Percentiles rank a stretch among this genome's conserved stretches.
phyloP scores from a whole-genome alignment of 768 basidiomycete species.

The Leucocoprinus leucothites region DNA sequence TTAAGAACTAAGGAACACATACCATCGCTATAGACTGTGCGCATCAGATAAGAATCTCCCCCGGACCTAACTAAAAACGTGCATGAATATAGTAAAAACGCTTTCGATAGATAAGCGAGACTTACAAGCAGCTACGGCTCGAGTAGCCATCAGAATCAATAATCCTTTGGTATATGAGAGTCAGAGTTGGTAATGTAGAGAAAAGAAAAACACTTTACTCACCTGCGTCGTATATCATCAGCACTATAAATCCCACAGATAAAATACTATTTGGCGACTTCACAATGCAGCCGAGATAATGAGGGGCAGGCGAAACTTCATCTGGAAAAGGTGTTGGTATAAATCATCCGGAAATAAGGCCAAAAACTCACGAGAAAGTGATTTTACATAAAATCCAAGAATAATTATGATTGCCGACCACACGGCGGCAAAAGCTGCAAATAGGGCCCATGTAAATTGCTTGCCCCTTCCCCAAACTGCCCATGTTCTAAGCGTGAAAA shows the following conservation, averaged over 20 bases:
- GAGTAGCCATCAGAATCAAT: not conserved
- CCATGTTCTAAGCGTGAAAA: not conserved
- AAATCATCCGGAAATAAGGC: not conserved
- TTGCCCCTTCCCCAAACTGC: not conserved
- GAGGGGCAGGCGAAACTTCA: not conserved
- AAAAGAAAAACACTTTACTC: not conserved
- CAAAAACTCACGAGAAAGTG: not conserved
- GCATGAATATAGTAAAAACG: too few species aligned
- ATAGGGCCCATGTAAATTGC: not conserved
- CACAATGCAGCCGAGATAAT: not conserved
- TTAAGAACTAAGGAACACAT: not conserved
- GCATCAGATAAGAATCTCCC: not conserved
- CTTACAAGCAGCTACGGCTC: not conserved
- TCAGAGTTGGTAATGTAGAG: not conserved
- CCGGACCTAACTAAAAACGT: not conserved
- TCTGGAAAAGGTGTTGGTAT: too few species aligned
- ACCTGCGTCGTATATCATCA: not conserved
- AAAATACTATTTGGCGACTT: not conserved
- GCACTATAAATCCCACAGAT: not conserved
- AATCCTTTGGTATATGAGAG: not conserved
- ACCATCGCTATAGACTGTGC: not conserved
- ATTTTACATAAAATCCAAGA: not conserved
- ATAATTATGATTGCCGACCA: not conserved
- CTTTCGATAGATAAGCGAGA: too few species aligned
- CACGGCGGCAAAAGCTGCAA: not conserved